A percentile compares a stretch with the other conserved stretches of the same genome.
These are phyloP conservation scores for Saccharomyces pastorianus DNA, from an alignment of 1,139 yeast genomes.

Conservation along the genomic window DNA sequence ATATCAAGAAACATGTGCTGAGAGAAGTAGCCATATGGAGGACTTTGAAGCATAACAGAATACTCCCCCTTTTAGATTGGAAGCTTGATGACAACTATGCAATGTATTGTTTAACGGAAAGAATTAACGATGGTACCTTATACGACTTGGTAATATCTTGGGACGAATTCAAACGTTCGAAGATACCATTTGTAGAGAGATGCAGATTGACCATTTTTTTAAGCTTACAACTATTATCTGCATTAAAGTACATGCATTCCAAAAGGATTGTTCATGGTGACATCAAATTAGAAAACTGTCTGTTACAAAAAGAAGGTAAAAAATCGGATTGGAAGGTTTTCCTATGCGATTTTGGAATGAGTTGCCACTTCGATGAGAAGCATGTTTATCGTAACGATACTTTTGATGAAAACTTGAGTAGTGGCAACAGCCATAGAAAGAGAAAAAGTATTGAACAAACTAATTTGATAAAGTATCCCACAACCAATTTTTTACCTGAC, in stretches of 20 bases:
- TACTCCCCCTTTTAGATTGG: slow-evolving; percentile 54
- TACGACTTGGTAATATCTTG: slow-evolving; percentile 66
- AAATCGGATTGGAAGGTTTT: slow-evolving; percentile 35
- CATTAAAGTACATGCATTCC: slow-evolving; percentile 64
- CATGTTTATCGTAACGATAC: slow-evolving; percentile 26
- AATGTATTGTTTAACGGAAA: slow-evolving; percentile 65
- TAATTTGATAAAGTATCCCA: background rate
- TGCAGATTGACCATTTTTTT: slow-evolving; percentile 33
- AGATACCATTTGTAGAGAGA: slow-evolving; percentile 28
- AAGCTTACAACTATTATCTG: slow-evolving; percentile 47
- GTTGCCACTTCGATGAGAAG: slow-evolving; percentile 25
- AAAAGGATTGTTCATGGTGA: slow-evolving; percentile 80
- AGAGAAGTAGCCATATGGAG: slow-evolving; percentile 75
- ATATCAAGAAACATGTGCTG: slow-evolving; percentile 46
- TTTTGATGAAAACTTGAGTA: background rate
- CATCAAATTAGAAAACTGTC: slow-evolving; percentile 76
- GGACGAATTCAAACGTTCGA: slow-evolving; percentile 42
- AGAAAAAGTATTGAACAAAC: slow-evolving; percentile 2
- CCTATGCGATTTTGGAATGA: slow-evolving; percentile 88
- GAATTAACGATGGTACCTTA: slow-evolving; percentile 73
- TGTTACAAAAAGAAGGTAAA: slow-evolving; percentile 39
- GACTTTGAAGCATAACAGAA: slow-evolving; percentile 52
- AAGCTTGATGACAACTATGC: slow-evolving; percentile 50
- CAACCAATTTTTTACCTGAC: background rate
- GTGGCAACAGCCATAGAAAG: background rate